phyloP scores from a whole-genome alignment of 495 filamentous ascomycete species.

The Tuber microsphaerosporum region DNA sequence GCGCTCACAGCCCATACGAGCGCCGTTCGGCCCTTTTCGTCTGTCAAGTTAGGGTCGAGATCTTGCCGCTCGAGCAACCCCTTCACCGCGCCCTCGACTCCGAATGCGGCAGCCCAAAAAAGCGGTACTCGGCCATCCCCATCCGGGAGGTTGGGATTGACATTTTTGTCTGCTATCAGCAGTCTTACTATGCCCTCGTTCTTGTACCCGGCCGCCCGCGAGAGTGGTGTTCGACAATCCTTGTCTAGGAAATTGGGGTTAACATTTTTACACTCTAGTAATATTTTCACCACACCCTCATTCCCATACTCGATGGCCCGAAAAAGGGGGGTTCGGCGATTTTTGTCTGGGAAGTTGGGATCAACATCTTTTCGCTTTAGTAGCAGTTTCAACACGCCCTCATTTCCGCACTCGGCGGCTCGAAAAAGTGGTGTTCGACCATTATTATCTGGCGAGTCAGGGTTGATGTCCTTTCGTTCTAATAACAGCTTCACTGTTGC shows the following conservation, averaged over 20 bases:
- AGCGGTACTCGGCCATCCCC: background rate
- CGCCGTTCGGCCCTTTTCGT: background rate
- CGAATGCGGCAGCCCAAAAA: background rate
- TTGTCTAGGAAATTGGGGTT: background rate
- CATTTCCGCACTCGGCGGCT: background rate
- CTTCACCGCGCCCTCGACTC: background rate
- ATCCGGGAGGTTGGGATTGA: background rate
- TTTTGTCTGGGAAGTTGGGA: background rate
- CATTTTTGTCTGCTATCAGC: background rate
- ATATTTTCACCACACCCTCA: background rate
- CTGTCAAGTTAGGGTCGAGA: background rate
- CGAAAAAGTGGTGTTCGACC: background rate
- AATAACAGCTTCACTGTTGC: background rate
- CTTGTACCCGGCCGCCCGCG: background rate
- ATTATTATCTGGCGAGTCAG: conserved; percentile 3
- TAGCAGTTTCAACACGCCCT: background rate
- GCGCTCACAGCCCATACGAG: background rate
- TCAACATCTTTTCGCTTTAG: background rate
- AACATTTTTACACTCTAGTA: background rate
- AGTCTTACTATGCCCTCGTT: background rate
- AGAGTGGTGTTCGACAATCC: background rate
- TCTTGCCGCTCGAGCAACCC: background rate
- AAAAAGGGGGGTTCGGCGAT: background rate
- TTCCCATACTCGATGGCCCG: background rate
- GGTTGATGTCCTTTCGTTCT: background rate